Conservation (phyloP, 2,329 filamentous ascomycete genomes). For the Samsoniella hepiali region DNA sequence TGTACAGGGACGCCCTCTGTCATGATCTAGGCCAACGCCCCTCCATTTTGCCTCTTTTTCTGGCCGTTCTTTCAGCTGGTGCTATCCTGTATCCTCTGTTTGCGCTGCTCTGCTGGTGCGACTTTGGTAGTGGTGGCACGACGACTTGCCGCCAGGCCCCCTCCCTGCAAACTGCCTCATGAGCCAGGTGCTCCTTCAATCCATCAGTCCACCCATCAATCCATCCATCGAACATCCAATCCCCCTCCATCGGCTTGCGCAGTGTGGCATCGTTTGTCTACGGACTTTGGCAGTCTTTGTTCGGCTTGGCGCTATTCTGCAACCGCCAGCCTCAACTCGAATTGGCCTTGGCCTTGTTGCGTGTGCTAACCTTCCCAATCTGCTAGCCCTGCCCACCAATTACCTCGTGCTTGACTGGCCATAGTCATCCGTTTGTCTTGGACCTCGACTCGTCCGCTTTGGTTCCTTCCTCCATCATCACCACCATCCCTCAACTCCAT, state of each 20-base stretch:
- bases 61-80: neutral
- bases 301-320: slow-evolving; percentile 2
- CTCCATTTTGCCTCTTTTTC: neutral
- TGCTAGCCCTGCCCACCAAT: neutral
- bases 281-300: neutral
- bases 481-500: neutral
- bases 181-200: neutral
- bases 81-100: neutral
- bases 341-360: neutral
- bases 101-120: neutral
- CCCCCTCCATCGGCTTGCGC: neutral
- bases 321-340: neutral
- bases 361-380: neutral
- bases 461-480: neutral
- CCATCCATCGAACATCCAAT: neutral
- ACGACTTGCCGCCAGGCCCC: neutral
- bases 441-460: neutral
- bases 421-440: neutral
- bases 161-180: neutral
- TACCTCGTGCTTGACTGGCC: neutral
- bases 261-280: neutral
- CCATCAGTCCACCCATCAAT: neutral
- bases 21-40: neutral
- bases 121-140: neutral
- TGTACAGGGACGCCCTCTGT: neutral